A percentile compares a stretch with the other conserved stretches of the same genome.
phyloP scores from a whole-genome alignment of 345 rosid genomes.

The Pugionium cornutum region DNA sequence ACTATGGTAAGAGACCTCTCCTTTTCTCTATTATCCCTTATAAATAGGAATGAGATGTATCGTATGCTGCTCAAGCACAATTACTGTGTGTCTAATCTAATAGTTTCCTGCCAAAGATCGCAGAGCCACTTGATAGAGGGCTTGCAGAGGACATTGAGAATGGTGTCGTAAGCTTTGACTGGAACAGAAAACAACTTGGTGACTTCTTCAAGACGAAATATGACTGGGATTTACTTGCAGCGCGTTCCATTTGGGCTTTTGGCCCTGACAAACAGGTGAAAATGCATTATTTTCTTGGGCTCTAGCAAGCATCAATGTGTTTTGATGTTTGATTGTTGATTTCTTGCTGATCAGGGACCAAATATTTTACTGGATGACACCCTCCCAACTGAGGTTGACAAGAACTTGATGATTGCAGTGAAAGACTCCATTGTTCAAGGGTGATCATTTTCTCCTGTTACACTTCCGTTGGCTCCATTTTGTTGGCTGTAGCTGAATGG shows the following conservation, averaged over 20 bases:
- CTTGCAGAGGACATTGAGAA: constrained; percentile 95
- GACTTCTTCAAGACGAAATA: constrained; percentile 92
- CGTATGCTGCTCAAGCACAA: constrained; percentile 17
- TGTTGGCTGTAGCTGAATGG: constrained; percentile 22
- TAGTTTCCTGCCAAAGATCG: constrained; percentile 58
- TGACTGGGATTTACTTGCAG: constrained; percentile 98
- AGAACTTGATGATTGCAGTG: constrained; percentile 72
- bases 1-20: constrained; percentile 64
- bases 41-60: constrained; percentile 17
- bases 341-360: constrained; percentile 63
- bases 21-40: constrained; percentile 16
- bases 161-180: constrained; percentile 82
- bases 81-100: constrained; percentile 16
- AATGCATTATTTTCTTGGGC: constrained; percentile 14
- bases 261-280: constrained; percentile 97
- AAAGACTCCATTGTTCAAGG: constrained; percentile 98
- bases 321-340: constrained; percentile 20
- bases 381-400: constrained; percentile 93
- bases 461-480: constrained; percentile 17
- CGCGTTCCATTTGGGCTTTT: constrained; percentile 97
- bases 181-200: constrained; percentile 83
- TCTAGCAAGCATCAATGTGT: background rate
- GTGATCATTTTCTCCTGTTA: constrained; percentile 41
- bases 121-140: constrained; percentile 97
- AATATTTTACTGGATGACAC: constrained; percentile 92